Conservation (phyloP, 2,329 filamentous ascomycete genomes). For the Dothidotthia symphoricarpi region DNA sequence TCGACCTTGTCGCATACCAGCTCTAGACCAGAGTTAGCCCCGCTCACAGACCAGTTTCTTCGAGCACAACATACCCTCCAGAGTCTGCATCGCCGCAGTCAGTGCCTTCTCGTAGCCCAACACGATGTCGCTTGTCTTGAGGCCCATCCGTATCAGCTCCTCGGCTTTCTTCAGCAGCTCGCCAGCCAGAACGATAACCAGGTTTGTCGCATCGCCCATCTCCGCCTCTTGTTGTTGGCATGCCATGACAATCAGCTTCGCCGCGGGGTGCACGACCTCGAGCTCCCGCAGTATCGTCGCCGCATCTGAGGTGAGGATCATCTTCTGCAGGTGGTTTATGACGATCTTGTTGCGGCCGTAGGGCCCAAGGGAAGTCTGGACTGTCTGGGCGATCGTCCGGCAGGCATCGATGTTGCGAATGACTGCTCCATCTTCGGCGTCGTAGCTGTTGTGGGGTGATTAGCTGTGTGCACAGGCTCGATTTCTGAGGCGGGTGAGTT, state of each 20-base stretch:
- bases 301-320: conserved; percentile 97
- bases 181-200: conserved; percentile 93
- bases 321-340: conserved; percentile 99
- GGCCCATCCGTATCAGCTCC: conserved; percentile 90
- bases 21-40: conserved; percentile 50
- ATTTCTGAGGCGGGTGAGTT: conserved; percentile 39
- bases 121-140: conserved; percentile 98
- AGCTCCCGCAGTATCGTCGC: conserved; percentile 96
- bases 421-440: conserved; percentile 97
- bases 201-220: conserved; percentile 97
- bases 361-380: conserved; percentile 93
- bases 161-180: conserved; percentile 97
- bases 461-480: conserved; percentile 19
- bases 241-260: conserved; percentile 97
- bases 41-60: not conserved
- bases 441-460: conserved; percentile 68
- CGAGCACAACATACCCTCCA: conserved; percentile 61
- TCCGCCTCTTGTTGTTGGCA: conserved; percentile 98
- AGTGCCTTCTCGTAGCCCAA: conserved; percentile 94
- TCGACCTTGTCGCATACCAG: conserved; percentile 87
- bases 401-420: conserved; percentile 98
- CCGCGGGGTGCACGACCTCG: conserved; percentile 96
- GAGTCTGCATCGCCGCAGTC: conserved; percentile 75
- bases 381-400: conserved; percentile 89
- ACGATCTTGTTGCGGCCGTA: conserved; percentile 99